These are phyloP conservation scores for Lolium multiflorum DNA, from an alignment of 176 grass and related monocot genomes.

Conservation along the genomic window DNA sequence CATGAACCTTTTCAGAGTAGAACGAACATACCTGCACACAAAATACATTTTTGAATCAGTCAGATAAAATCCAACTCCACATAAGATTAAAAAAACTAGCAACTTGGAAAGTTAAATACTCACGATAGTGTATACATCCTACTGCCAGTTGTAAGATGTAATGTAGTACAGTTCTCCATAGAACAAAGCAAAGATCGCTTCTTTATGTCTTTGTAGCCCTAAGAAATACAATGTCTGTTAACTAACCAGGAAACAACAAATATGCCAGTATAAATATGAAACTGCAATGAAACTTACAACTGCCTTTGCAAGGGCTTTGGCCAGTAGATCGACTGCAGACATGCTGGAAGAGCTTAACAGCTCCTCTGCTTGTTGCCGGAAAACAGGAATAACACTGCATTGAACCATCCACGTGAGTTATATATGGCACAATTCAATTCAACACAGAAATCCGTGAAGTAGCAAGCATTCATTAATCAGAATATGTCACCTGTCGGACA, in stretches of 20 bases:
- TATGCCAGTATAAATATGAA: neutral
- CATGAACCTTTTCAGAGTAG: constrained; percentile 82
- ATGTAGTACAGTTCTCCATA: constrained; percentile 82
- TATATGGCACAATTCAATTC: neutral
- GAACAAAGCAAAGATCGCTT: constrained; percentile 88
- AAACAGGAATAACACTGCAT: constrained; percentile 96
- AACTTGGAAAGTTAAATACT: constrained; percentile 10
- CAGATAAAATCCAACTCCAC: neutral
- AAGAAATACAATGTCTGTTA: constrained; percentile 38
- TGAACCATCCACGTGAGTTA: constrained; percentile 9
- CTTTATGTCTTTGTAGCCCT: constrained; percentile 97
- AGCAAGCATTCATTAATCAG: neutral
- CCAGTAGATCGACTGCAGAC: constrained; percentile 73
- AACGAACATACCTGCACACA: constrained; percentile 71
- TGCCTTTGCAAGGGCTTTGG: constrained; percentile 95
- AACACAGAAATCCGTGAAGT: neutral
- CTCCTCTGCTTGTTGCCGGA: constrained; percentile 85
- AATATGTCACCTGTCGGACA: constrained; percentile 76
- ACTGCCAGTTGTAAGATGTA: constrained; percentile 76
- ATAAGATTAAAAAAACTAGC: neutral
- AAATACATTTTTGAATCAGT: constrained; percentile 1
- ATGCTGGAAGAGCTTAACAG: constrained; percentile 74
- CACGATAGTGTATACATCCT: constrained; percentile 79
- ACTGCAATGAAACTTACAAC: constrained; percentile 61
- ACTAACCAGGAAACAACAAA: neutral